Evolutionary conservation across 768 basidiomycete species (phyloP), one percentile per base, ranked within the genome.

Genomic region (Paxillus rubicundulus): DNA sequence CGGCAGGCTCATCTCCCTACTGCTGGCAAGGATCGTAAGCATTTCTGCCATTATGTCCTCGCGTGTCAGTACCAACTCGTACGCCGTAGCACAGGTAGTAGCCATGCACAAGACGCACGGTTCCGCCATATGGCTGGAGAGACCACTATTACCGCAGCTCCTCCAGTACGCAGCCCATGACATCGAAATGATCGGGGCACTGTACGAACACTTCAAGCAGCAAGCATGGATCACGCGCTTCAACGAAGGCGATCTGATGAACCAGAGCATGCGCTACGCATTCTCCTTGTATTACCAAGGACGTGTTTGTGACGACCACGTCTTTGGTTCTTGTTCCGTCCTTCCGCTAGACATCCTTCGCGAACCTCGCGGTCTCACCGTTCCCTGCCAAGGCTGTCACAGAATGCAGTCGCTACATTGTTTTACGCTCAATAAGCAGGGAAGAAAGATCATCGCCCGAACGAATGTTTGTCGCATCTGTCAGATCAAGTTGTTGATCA

Each of bases 161-260:
- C 64, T 76, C 21, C 61, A 64, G 16, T 77, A 77, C 33, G 75
- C 77, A 2, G 73, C 75, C 5, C 70, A 71, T 53, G 77, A 78
- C 59, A 70, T 77, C 43, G 64, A 66, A 28, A 64, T 75, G 52
- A 71, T 78, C 48, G 64, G 60, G 10, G 53, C 61, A 2, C 65
- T 77, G 20, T 72, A 72, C 58, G 59, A 64, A 5, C 57, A 69
- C 43, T 77, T 77, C 51, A 54, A 55, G 9, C 12, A 55, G 33
- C n/a, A 52, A 8, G 46, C 47, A 0, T 68, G 67, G 65, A 65
- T 68, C 47, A 69, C 58, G 0, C 18, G 45, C 1, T 2, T 3
- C 39, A 63, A 59, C 18, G 55, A 61, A 12, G 52, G 12, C 12
- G 12, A 9, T 1, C 48, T 68, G 24, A 53, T 60, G 13, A 58